Base-by-base conservation (phyloP, 2,329 filamentous ascomycete species). In the Pseudogymnoascus verrucosus region DNA sequence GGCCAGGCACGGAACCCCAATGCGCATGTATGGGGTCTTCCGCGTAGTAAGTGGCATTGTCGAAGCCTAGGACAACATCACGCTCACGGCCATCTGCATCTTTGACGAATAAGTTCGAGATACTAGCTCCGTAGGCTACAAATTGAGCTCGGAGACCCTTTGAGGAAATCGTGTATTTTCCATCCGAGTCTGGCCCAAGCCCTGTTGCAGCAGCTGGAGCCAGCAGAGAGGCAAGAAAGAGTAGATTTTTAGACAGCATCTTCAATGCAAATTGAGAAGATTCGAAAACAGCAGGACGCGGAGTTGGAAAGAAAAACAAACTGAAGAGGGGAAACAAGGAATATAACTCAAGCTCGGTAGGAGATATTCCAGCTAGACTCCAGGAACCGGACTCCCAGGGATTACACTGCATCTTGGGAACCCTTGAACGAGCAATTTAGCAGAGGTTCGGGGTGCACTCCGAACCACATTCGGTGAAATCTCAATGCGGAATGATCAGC, bases 1-100 rank as follows among this genome's bases (percentile, higher is more conserved):
- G 86, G 57, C 89, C 89, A 0, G 88, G 88, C 0, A 93, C 85
- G 69, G 85, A 79, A 64, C 88, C 89, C 68, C 89, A 86, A 78
- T 91, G 88, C 61, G 84, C 85, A 74, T 92, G 89, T 65, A 82
- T 78, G 65, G 76, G 76, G 74, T 90, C 87, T 60, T 84, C 73
- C 65, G 74, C 76, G 76, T 92, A 93, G 76, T 89, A 85, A 62
- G 78, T 84, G 54, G 89, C 89, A 71, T 91, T 91, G 77, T 93
- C 89, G 70, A 86, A 92, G 59, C 89, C 89, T 57, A 83, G 81
- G 1, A 93, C 85, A 60, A 93, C 78, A 71, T 93, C 89, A 65
- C 89, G 83, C 71, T 84, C 80, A 47, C 88, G 77, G 54, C 88
- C 89, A 68, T 87, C 80, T 69, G 84, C 83, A 74, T 91, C 89